These are phyloP conservation scores for Podospora appendiculata DNA, from an alignment of 495 filamentous ascomycete species.

Conservation along the genomic window DNA sequence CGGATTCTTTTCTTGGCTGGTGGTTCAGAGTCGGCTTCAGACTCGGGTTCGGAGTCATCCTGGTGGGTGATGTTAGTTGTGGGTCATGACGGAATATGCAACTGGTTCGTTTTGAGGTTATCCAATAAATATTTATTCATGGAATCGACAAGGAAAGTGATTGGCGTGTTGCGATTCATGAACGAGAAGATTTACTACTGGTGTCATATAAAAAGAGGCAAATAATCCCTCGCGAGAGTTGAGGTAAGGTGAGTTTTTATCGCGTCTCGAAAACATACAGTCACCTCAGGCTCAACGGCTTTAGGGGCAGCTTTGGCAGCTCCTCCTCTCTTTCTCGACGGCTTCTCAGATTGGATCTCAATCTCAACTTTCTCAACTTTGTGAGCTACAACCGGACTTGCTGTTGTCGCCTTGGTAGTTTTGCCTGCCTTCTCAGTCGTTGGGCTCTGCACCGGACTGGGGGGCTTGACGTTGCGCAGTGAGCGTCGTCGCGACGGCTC, in stretches of 20 bases:
- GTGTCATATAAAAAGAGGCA: neutral
- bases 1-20: neutral
- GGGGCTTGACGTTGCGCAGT: constrained; percentile 4
- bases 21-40: constrained; percentile 1
- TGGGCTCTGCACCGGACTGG: neutral
- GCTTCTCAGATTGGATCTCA: neutral
- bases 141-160: neutral
- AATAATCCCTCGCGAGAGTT: neutral
- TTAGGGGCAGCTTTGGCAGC: neutral
- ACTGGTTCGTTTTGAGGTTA: neutral
- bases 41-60: neutral
- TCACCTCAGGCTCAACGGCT: neutral
- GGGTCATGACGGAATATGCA: too few relatives aligned
- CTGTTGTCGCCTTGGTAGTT: neutral
- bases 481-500: constrained; percentile 15
- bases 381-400: neutral
- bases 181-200: neutral
- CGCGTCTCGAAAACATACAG: neutral
- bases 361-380: neutral
- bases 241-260: too few relatives aligned
- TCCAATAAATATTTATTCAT: neutral
- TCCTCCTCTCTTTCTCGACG: neutral
- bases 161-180: neutral
- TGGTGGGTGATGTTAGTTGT: neutral
- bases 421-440: neutral